Conservation (phyloP, 2,329 filamentous ascomycete genomes). For the Penicillium italicum region DNA sequence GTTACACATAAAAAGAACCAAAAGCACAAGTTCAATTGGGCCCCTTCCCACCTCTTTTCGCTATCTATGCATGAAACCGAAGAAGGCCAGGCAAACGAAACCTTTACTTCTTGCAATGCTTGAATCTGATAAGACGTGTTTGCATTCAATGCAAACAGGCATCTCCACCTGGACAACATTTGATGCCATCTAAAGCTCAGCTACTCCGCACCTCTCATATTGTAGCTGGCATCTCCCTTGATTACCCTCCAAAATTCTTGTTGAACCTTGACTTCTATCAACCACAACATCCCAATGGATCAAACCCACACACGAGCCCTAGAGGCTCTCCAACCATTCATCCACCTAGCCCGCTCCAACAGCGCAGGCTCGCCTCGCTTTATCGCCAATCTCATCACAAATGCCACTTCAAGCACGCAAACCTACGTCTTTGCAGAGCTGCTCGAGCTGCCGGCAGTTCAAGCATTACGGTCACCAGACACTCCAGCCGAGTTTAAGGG, state of each 20-base stretch:
- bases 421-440: slow-evolving; percentile 94
- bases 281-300: slow-evolving; percentile 37
- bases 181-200: neutral
- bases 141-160: slow-evolving; percentile 22
- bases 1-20: no score
- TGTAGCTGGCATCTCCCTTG: neutral
- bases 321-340: slow-evolving; percentile 72
- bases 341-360: slow-evolving; percentile 82
- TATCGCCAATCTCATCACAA: slow-evolving; percentile 77
- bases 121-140: slow-evolving; percentile 19
- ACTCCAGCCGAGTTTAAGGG: slow-evolving; percentile 58
- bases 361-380: slow-evolving; percentile 68
- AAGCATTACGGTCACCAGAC: slow-evolving; percentile 58
- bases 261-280: neutral
- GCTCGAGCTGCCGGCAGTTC: slow-evolving; percentile 74
- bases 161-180: slow-evolving; percentile 2
- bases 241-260: neutral
- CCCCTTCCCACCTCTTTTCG: no score
- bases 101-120: no score
- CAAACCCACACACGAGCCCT: slow-evolving; percentile 51
- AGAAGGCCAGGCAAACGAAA: no score
- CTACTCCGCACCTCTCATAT: neutral
- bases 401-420: slow-evolving; percentile 83
- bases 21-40: no score
- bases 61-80: no score